phyloP scores from a whole-genome alignment of 306 rosid genomes.

The Phaseolus lunatus region DNA sequence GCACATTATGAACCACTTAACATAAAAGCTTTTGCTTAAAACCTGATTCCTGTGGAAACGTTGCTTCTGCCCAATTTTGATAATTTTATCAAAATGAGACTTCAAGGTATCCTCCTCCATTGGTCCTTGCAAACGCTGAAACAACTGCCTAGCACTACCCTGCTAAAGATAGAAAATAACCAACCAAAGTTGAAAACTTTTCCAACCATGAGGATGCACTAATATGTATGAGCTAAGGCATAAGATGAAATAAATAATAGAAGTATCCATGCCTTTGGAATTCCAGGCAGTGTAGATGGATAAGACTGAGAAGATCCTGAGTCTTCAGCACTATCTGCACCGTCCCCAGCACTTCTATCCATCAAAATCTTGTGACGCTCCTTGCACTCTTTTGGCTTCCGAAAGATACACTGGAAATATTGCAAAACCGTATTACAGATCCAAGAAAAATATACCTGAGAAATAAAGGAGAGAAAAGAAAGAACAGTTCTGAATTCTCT shows the following conservation, averaged over 20 bases:
- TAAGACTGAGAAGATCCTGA: slow-evolving; percentile 99
- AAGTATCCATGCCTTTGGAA: slow-evolving; percentile 84
- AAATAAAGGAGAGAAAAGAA: background rate
- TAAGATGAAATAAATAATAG: slow-evolving; percentile 13
- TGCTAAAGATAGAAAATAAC: slow-evolving; percentile 53
- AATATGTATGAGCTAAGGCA: background rate
- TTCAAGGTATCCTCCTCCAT: slow-evolving; percentile 95
- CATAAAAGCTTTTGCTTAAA: slow-evolving; percentile 39
- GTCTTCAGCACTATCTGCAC: slow-evolving; percentile 99
- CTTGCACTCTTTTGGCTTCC: slow-evolving; percentile 95
- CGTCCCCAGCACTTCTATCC: slow-evolving; percentile 91
- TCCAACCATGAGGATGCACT: slow-evolving; percentile 22
- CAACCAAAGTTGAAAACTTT: slow-evolving; percentile 42
- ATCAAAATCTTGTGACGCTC: slow-evolving; percentile 93
- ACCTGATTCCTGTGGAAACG: slow-evolving; percentile 87
- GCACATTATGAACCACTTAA: slow-evolving; percentile 30
- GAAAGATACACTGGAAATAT: slow-evolving; percentile 79
- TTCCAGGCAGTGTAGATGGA: slow-evolving; percentile 96
- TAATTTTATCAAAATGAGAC: slow-evolving; percentile 93
- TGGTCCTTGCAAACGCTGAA: slow-evolving; percentile 95
- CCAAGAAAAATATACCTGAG: background rate
- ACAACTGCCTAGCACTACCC: slow-evolving; percentile 99
- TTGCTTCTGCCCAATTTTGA: slow-evolving; percentile 89
- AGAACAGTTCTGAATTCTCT: background rate
- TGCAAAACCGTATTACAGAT: slow-evolving; percentile 36